Evolutionary conservation across 1,284 basidiomycete genomes (phyloP).

Genomic region (Apiotrichum veenhuisii): DNA sequence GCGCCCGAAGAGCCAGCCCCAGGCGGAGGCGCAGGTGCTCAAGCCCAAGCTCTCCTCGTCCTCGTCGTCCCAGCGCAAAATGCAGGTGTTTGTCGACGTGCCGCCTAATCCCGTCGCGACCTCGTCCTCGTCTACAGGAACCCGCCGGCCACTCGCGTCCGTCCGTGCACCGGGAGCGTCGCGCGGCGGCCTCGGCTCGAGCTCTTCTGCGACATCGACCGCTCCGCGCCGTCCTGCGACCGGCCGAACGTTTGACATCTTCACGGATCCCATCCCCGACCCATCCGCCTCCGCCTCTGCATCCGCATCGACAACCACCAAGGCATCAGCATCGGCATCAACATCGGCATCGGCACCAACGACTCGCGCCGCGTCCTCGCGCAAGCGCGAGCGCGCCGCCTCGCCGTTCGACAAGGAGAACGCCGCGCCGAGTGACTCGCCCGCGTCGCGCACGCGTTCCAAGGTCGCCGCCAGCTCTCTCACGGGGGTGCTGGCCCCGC

Average conservation of each 20-base stretch:
- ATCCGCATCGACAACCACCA: not conserved
- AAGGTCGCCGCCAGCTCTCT: constrained; percentile 1
- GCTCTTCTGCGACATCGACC: not conserved
- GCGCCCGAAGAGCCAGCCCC: not conserved
- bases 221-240: not conserved
- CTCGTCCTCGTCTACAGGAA: not conserved
- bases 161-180: constrained; percentile 3
- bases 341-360: too few species aligned
- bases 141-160: not conserved
- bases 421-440: constrained; percentile 16
- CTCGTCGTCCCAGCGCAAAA: not conserved
- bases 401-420: constrained; percentile 31
- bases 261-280: constrained; percentile 1
- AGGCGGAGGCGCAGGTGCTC: not conserved
- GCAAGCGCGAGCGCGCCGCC: constrained; percentile 1
- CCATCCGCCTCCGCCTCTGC: too few species aligned
- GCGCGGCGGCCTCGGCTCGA: too few species aligned
- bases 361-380: too few species aligned
- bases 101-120: not conserved
- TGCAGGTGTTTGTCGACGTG: not conserved
- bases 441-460: constrained; percentile 22
- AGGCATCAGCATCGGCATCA: too few species aligned
- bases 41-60: not conserved
- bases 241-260: constrained; percentile 3
- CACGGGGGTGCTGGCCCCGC: not conserved